Conservation (phyloP, 495 filamentous ascomycete genomes). For the Neurospora sp. region DNA sequence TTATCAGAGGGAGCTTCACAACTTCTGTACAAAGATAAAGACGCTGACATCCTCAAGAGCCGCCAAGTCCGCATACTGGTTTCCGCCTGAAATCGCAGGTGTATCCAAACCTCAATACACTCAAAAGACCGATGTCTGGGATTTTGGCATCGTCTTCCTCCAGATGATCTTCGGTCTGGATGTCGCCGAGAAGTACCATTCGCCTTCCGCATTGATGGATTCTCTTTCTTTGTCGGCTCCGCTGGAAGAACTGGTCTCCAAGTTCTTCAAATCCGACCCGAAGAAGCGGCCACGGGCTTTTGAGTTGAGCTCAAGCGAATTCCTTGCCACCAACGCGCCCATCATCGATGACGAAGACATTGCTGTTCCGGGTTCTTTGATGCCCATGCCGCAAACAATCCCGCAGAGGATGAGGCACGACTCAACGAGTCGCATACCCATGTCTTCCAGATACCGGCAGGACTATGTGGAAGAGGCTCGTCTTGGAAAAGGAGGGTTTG, state of each 20-base stretch:
- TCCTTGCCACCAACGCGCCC: slow-evolving; percentile 55
- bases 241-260: slow-evolving; percentile 65
- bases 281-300: slow-evolving; percentile 84
- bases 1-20: slow-evolving; percentile 53
- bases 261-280: slow-evolving; percentile 71
- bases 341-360: slow-evolving; percentile 36
- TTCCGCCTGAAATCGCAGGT: slow-evolving; percentile 66
- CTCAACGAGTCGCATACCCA: slow-evolving; percentile 34
- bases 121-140: slow-evolving; percentile 89
- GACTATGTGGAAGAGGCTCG: slow-evolving; percentile 87
- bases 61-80: slow-evolving; percentile 71
- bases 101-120: slow-evolving; percentile 47
- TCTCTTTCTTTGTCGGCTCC: slow-evolving; percentile 55
- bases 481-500: slow-evolving; percentile 88
- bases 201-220: slow-evolving; percentile 60
- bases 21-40: slow-evolving; percentile 40
- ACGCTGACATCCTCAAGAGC: slow-evolving; percentile 39
- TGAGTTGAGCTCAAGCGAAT: slow-evolving; percentile 81
- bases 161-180: slow-evolving; percentile 91
- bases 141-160: slow-evolving; percentile 77
- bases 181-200: slow-evolving; percentile 64
- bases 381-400: slow-evolving; percentile 26
- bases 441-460: slow-evolving; percentile 63
- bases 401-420: slow-evolving; percentile 38
- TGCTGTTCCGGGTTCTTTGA: slow-evolving; percentile 24